Base-by-base conservation (phyloP, 257 asterid genomes). In the Hygrophila difformis region DNA sequence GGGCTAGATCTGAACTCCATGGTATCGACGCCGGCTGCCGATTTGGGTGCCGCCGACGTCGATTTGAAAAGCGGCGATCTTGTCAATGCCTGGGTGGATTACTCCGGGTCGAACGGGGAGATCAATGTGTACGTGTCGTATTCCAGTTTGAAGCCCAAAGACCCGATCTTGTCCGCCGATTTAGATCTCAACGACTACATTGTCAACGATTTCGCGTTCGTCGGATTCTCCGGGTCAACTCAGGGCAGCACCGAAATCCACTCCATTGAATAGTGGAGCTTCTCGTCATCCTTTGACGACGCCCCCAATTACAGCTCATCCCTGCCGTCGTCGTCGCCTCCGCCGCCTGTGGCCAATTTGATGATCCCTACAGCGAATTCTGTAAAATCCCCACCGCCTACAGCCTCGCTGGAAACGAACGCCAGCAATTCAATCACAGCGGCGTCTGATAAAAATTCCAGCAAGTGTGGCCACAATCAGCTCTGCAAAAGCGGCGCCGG, bases 231-330 rank as follows among this genome's bases (percentile, higher is more conserved):
- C 35, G 93, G 80, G 47, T 81, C 95, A 15, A 84, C 95, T 43
- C 95, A 84, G 66, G 95, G 95, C 42, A 84, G 95, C 48, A 84
- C 95, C 0, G 95, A 84, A 64, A 61, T 61, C 26, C 95, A 84
- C 57, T 66, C 64, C 55, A 69, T 84, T 15, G 82, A 73, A 14
- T 81, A 93, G 95, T 84, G 95, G 95, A 84, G 91, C 50, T 84
- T 84, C 56, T 64, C 57, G 43, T 81, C 95, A 3, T 69, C 76
- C 6, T 81, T 81, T 37, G 93, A 77, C 19, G 63, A 43, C 11
- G n/a, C n/a, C n/a, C n/a, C n/a, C n/a, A 64, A 16, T 38, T 44
- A 80, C 12, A 56, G 60, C 44, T 65, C 70, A 0, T 61, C 38
- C 39, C 53, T 78, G 15, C 36, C 31, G 22, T 14, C 46, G 22